These are phyloP conservation scores for Zygosaccharomyces sapae DNA, from an alignment of 1,139 yeast genomes.

Conservation along the genomic window DNA sequence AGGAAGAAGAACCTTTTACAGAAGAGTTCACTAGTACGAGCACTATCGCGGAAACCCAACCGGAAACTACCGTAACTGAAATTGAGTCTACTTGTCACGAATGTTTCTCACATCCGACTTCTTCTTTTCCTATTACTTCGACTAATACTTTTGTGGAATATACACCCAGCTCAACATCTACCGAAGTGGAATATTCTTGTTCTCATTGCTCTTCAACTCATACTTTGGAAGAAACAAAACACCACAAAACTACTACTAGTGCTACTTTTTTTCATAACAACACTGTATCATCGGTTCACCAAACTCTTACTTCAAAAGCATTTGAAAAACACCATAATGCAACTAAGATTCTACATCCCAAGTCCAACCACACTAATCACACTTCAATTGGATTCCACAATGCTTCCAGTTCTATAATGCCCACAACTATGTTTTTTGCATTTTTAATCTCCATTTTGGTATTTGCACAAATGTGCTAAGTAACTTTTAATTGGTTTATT, in stretches of 20 bases:
- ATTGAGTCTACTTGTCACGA: not conserved
- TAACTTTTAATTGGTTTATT: not conserved
- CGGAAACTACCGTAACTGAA: not conserved
- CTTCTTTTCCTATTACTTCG: not conserved
- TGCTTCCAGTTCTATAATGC: slow-evolving; percentile 11
- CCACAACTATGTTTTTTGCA: slow-evolving; percentile 13
- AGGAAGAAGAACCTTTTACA: slow-evolving; percentile 23
- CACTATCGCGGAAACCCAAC: not conserved
- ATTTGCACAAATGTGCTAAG: slow-evolving; percentile 7
- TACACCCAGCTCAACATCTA: not conserved
- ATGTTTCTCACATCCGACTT: not conserved
- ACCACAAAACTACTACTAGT: not conserved
- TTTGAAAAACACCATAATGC: not conserved
- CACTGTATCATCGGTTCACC: not conserved
- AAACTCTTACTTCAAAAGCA: not conserved
- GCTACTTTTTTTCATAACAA: not conserved
- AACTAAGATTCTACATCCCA: not conserved
- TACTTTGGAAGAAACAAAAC: not conserved
- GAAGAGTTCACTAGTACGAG: slow-evolving; percentile 13
- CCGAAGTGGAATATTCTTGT: not conserved
- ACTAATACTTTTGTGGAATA: not conserved
- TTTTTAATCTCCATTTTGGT: slow-evolving; percentile 9
- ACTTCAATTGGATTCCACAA: slow-evolving; percentile 8
- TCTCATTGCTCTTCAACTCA: not conserved
- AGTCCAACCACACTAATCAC: not conserved